These are phyloP conservation scores for Neoboletus magnificus DNA, from an alignment of 768 basidiomycete species.

Conservation along the genomic window DNA sequence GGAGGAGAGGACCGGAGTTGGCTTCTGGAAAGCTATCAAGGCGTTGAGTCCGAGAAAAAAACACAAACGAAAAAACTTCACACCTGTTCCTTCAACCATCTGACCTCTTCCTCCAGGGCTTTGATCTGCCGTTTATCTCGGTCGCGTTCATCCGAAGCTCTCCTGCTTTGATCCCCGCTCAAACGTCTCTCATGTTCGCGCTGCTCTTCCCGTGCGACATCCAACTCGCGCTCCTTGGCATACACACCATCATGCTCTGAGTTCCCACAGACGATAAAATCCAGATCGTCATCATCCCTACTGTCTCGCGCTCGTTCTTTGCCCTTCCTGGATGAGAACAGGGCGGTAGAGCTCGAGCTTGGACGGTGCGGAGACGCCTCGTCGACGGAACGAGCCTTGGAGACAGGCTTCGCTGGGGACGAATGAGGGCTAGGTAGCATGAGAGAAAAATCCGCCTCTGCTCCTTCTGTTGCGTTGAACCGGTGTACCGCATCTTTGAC, in stretches of 20 bases:
- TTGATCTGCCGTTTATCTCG: constrained; percentile 62
- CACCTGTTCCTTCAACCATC: constrained; percentile 56
- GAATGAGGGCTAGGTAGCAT: constrained; percentile 43
- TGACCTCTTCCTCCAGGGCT: constrained; percentile 64
- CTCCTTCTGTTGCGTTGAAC: constrained; percentile 42
- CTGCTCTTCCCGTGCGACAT: constrained; percentile 52
- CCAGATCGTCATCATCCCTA: constrained; percentile 24
- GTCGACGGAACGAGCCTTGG: constrained; percentile 26
- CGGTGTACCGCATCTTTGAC: constrained; percentile 49
- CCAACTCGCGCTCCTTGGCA: constrained; percentile 63
- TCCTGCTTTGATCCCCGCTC: constrained; percentile 35
- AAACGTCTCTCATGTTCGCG: constrained; percentile 40
- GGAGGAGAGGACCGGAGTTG: constrained; percentile 19
- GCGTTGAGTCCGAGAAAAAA: constrained; percentile 1
- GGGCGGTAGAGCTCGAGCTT: not conserved
- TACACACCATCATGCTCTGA: constrained; percentile 47
- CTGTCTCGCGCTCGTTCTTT: constrained; percentile 41
- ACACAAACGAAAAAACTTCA: not conserved
- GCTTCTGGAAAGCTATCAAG: constrained; percentile 45
- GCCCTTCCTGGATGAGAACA: constrained; percentile 35
- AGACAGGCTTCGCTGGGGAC: constrained; percentile 30
- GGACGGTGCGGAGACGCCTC: constrained; percentile 10
- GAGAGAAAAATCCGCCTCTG: constrained; percentile 50
- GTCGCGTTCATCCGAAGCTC: constrained; percentile 40
- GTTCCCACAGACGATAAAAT: constrained; percentile 35